Percentiles rank a stretch among this genome's conserved stretches.
phyloP scores from a whole-genome alignment of 768 basidiomycete genomes.

The Hysterangium stoloniferum region DNA sequence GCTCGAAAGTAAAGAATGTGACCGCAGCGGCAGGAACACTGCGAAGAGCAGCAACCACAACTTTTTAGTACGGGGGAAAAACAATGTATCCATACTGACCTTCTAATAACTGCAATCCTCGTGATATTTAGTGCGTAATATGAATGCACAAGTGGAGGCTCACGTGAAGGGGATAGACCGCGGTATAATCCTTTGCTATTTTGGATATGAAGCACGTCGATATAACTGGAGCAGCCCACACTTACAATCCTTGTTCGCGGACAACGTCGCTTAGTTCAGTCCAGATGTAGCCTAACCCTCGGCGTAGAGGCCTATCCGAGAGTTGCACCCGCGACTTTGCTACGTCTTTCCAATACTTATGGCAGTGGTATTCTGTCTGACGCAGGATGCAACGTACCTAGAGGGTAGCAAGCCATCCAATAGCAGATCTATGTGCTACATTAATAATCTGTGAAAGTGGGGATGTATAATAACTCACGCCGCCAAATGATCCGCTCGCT shows the following conservation, averaged over 20 bases:
- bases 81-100: constrained; percentile 28
- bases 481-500: constrained; percentile 76
- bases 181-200: constrained; percentile 61
- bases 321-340: constrained; percentile 89
- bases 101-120: constrained; percentile 46
- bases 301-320: constrained; percentile 62
- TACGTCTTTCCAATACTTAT: constrained; percentile 48
- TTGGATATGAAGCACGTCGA: no score
- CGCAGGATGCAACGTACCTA: constrained; percentile 28
- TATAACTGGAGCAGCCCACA: no score
- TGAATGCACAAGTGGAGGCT: constrained; percentile 22
- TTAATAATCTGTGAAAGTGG: constrained; percentile 3
- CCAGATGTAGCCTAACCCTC: constrained; percentile 67
- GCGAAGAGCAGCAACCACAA: constrained; percentile 10
- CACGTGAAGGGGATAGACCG: constrained; percentile 70
- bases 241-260: constrained; percentile 66
- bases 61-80: neutral
- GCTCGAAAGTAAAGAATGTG: constrained; percentile 85
- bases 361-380: neutral
- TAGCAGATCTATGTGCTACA: constrained; percentile 59
- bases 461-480: constrained; percentile 39
- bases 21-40: constrained; percentile 89
- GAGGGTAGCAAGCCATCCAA: constrained; percentile 90
- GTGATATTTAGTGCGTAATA: neutral
- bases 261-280: constrained; percentile 61